These are phyloP conservation scores for Cicer bijugum DNA, from an alignment of 306 rosid genomes.

Conservation along the genomic window DNA sequence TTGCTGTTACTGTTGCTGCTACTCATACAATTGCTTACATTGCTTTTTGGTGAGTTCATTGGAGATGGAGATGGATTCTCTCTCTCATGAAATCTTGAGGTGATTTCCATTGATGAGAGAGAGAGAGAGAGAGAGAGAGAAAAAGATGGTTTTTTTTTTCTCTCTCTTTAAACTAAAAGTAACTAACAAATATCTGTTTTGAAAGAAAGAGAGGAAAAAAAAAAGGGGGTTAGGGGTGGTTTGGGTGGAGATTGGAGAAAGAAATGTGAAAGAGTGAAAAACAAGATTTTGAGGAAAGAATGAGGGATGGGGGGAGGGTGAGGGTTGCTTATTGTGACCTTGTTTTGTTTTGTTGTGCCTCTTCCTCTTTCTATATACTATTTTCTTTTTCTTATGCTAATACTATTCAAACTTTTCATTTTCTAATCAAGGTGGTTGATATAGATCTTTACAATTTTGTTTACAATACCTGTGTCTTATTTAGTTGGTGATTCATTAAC, in stretches of 20 bases:
- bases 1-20: slow-evolving; percentile 50
- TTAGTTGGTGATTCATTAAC: background rate
- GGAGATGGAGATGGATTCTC: slow-evolving; percentile 64
- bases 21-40: slow-evolving; percentile 51
- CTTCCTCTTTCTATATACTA: slow-evolving; percentile 46
- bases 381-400: slow-evolving; percentile 25
- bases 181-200: too few relatives aligned
- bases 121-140: background rate
- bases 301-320: slow-evolving; percentile 34
- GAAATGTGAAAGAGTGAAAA: slow-evolving; percentile 54
- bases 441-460: background rate
- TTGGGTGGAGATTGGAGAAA: slow-evolving; percentile 51
- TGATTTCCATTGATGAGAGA: slow-evolving; percentile 67
- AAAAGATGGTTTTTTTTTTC: slow-evolving; percentile 11
- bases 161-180: background rate
- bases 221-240: slow-evolving; percentile 33
- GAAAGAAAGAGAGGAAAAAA: slow-evolving; percentile 6
- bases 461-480: background rate
- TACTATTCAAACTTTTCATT: slow-evolving; percentile 23
- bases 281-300: slow-evolving; percentile 53
- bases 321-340: slow-evolving; percentile 49
- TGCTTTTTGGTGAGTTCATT: slow-evolving; percentile 69
- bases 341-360: slow-evolving; percentile 53
- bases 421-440: background rate
- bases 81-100: slow-evolving; percentile 62